Conservation (phyloP, 169 alveolate species). For the Eimeria zaria region DNA sequence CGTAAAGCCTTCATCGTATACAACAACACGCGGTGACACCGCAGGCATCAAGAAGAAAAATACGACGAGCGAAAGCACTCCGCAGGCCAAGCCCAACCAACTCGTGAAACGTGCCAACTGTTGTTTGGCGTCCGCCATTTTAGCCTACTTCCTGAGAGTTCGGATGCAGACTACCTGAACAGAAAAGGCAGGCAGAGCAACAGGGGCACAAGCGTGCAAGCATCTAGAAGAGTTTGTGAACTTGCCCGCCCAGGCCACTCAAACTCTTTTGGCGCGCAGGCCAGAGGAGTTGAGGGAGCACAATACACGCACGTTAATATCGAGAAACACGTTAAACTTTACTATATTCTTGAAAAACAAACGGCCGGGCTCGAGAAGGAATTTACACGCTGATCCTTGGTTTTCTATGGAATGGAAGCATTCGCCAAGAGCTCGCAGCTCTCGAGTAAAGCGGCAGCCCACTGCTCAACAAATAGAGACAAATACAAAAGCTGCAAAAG, state of each 20-base stretch:
- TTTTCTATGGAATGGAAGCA: not conserved
- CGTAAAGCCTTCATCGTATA: conserved; percentile 1
- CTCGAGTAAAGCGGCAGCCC: not conserved
- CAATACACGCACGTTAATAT: not conserved
- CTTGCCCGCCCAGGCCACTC: not conserved
- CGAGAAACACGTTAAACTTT: not conserved
- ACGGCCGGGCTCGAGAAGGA: too few species aligned
- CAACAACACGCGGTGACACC: conserved; percentile 11
- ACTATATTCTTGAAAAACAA: not conserved
- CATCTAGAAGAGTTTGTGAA: not conserved
- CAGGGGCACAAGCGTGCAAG: not conserved
- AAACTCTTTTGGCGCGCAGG: not conserved
- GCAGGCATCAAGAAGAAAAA: conserved; percentile 62
- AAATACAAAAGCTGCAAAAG: not conserved
- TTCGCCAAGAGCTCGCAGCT: not conserved
- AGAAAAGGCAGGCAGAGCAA: not conserved
- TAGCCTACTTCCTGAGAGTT: not conserved
- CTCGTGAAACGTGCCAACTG: conserved; percentile 33
- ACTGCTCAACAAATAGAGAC: not conserved
- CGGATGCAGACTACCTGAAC: not conserved
- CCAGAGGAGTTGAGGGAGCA: not conserved
- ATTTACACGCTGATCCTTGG: not conserved
- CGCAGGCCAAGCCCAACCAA: conserved; percentile 69
- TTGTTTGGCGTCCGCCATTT: conserved; percentile 56
- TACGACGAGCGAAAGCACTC: conserved; percentile 59